Conservation (phyloP, 1,284 basidiomycete genomes). For the Tausonia pullulans region DNA sequence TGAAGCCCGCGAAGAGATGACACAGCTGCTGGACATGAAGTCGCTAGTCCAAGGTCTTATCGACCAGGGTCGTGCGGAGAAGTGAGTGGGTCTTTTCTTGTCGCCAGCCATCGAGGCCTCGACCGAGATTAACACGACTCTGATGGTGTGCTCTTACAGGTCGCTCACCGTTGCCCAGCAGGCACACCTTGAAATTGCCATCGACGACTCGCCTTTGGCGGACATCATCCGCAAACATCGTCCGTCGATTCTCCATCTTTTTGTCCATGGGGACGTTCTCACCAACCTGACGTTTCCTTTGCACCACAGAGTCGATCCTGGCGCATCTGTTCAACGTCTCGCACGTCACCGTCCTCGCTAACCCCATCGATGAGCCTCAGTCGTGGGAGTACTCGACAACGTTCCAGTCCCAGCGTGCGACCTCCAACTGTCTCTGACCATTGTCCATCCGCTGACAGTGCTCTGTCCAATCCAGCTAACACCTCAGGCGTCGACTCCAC, state of each 20-base stretch:
- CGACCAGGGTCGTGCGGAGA: constrained; percentile 25
- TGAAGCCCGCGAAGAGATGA: constrained; percentile 20
- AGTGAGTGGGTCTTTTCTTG: constrained; percentile 20
- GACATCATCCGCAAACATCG: constrained; percentile 19
- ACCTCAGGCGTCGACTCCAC: constrained; percentile 26
- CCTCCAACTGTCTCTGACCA: neutral
- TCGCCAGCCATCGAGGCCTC: no score
- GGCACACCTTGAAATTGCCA: constrained; percentile 17
- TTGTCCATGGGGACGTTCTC: no score
- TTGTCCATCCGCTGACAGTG: neutral
- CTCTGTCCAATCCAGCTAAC: neutral
- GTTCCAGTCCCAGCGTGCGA: neutral
- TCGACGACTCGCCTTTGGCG: neutral
- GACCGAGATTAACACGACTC: no score
- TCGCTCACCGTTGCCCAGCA: constrained; percentile 12
- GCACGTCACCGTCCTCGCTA: constrained; percentile 7
- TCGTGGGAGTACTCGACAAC: constrained; percentile 9
- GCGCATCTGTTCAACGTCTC: constrained; percentile 12
- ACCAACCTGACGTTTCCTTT: neutral
- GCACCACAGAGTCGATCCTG: constrained; percentile 5
- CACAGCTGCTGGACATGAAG: constrained; percentile 21
- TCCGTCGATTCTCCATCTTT: constrained; percentile 8
- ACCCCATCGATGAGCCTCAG: constrained; percentile 16
- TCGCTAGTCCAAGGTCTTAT: constrained; percentile 23
- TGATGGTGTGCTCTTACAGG: neutral